Evolutionary conservation across 768 basidiomycete genomes (phyloP).

Genomic region (Rhizopogon vinicolor): DNA sequence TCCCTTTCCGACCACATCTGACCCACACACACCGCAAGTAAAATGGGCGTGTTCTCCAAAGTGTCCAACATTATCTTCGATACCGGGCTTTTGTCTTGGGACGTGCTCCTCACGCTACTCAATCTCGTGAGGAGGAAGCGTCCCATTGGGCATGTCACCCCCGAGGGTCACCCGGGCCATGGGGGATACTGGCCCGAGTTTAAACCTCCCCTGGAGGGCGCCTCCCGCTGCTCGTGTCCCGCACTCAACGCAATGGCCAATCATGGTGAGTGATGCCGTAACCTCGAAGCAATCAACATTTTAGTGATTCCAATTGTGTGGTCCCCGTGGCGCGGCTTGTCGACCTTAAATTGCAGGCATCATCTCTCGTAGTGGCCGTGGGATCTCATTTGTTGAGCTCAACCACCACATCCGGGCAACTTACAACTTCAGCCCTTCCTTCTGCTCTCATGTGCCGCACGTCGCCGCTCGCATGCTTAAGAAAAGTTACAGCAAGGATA

Average conservation of each 20-base stretch:
- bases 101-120: slow-evolving; percentile 42
- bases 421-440: slow-evolving; percentile 67
- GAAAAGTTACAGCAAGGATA: slow-evolving; percentile 51
- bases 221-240: slow-evolving; percentile 72
- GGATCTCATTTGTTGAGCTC: slow-evolving; percentile 57
- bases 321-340: background rate
- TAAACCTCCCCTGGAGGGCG: slow-evolving; percentile 49
- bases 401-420: slow-evolving; percentile 40
- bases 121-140: slow-evolving; percentile 48
- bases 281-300: background rate
- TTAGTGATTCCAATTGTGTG: background rate
- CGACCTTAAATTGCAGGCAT: slow-evolving; percentile 24
- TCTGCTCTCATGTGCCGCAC: slow-evolving; percentile 63
- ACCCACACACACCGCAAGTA: background rate
- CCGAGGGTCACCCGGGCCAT: slow-evolving; percentile 48
- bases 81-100: slow-evolving; percentile 40
- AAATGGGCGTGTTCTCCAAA: background rate
- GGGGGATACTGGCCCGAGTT: slow-evolving; percentile 71
- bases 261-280: slow-evolving; percentile 47
- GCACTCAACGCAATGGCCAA: slow-evolving; percentile 80
- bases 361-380: slow-evolving; percentile 58
- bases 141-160: slow-evolving; percentile 48
- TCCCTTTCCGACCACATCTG: background rate
- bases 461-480: slow-evolving; percentile 54
- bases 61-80: slow-evolving; percentile 2